Conservation (phyloP, 2,329 filamentous ascomycete genomes). For the Talaromyces pinophilus region DNA sequence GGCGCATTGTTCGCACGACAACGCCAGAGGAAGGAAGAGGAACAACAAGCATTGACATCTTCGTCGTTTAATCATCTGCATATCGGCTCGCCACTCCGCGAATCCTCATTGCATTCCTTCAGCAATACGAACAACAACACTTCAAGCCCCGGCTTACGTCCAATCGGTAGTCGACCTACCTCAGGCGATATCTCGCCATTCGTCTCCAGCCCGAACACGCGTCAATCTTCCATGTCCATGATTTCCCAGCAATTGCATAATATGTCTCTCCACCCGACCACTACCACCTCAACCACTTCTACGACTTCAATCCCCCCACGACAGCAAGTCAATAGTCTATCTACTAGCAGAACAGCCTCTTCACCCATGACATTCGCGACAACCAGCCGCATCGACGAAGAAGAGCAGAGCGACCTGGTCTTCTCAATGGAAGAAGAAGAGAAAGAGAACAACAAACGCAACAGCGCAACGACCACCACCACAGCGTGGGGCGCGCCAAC, state of each 20-base stretch:
- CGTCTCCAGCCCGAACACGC: constrained; percentile 54
- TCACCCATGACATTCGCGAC: constrained; percentile 43
- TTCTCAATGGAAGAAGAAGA: constrained; percentile 56
- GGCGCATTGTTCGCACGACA: constrained; percentile 59
- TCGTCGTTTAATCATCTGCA: constrained; percentile 55
- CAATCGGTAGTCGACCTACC: constrained; percentile 50
- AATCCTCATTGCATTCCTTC: constrained; percentile 52
- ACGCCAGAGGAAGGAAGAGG: constrained; percentile 54
- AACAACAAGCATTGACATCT: constrained; percentile 36
- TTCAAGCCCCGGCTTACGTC: constrained; percentile 54
- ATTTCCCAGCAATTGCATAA: constrained; percentile 59
- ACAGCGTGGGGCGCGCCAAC: not conserved
- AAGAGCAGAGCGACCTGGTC: constrained; percentile 50
- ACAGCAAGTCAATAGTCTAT: constrained; percentile 24
- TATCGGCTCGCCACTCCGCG: constrained; percentile 66
- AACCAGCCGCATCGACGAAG: constrained; percentile 51
- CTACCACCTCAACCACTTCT: constrained; percentile 29
- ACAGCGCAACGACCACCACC: constrained; percentile 31
- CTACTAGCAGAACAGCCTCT: constrained; percentile 45
- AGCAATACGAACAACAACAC: constrained; percentile 38
- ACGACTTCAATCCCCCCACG: not conserved
- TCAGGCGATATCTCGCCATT: constrained; percentile 54
- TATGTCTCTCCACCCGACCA: constrained; percentile 45
- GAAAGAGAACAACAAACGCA: constrained; percentile 42
- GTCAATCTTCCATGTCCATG: constrained; percentile 62